Base-by-base conservation (phyloP, 768 basidiomycete species). In the Leccinum subtestaceum region DNA sequence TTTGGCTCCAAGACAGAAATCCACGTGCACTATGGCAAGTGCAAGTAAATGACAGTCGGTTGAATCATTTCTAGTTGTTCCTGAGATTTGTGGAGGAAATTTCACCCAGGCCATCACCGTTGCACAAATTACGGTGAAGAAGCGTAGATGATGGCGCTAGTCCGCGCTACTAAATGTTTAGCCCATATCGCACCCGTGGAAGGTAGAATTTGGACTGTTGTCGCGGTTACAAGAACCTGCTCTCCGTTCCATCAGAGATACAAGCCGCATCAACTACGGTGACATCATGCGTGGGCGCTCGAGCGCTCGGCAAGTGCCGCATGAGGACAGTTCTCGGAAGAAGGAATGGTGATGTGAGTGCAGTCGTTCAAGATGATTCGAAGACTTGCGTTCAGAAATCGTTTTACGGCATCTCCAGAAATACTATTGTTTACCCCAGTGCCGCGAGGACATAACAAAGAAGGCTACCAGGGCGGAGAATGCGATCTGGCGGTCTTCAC, bases 281-380 rank as follows among this genome's bases (percentile, higher is more conserved):
- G 9, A 45, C 23, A 53, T 21, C 10, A 23, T 57, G 31, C 23
- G 0, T 2, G 2, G 47, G 45, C 46, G 43, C 19, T 45, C n/a
- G 43, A 45, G 11, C 19, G 82, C 84, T 83, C 84, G 87, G 72
- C 84, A 87, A 36, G 80, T 77, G 21, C 84, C 84, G 62, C 86
- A 87, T n/a, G 73, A 69, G 2, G 76, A 52, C 21, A 21, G 21
- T 21, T 21, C 43, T 45, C 43, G 43, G 43, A 5, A 19, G 43
- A 45, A 45, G n/a, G n/a, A 43, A 43, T 19, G 40, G 40, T 19
- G 40, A 10, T n/a, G 17, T 12, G 10, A 43, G 15, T 38, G 15
- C 15, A 17, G 15, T 0, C 4, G 4, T 45, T 45, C 10, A 6
- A 5, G n/a, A 43, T n/a, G 4, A 10, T 9, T 40, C 40, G 40